A percentile compares a stretch with the other conserved stretches of the same genome.
Evolutionary conservation across 2,329 filamentous ascomycete species (phyloP).

Genomic region (Fusarium sp.): DNA sequence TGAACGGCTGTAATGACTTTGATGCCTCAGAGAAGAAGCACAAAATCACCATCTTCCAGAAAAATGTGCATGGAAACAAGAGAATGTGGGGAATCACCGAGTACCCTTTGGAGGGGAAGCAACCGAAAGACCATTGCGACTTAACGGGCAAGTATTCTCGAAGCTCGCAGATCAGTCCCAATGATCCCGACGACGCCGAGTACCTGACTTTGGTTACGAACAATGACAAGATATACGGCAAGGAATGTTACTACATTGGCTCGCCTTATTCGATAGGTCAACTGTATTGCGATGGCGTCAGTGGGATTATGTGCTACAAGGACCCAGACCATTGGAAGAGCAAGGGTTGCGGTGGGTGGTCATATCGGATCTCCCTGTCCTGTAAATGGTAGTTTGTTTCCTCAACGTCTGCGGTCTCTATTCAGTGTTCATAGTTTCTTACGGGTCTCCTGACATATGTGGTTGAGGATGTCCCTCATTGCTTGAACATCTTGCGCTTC

Average conservation of each 20-base stretch:
- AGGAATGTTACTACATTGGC: background rate
- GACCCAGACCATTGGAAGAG: background rate
- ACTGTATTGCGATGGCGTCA: background rate
- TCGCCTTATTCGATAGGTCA: background rate
- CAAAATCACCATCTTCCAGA: background rate
- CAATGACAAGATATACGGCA: background rate
- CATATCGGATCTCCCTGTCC: background rate
- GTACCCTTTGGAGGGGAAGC: background rate
- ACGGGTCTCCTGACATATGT: background rate
- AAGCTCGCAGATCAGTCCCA: background rate
- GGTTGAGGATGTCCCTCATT: background rate
- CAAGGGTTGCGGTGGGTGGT: background rate
- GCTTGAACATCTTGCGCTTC: background rate
- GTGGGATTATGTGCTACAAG: background rate
- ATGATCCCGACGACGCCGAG: background rate
- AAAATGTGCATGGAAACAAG: background rate
- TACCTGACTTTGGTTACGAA: background rate
- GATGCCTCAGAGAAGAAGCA: background rate
- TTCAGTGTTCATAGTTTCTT: background rate
- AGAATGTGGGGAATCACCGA: background rate
- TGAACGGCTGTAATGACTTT: constrained; percentile 40
- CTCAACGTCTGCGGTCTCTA: too few relatives aligned
- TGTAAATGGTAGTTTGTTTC: background rate
- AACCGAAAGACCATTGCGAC: background rate
- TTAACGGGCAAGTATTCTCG: background rate